These are phyloP conservation scores for Suhomyces kilbournensis DNA, from an alignment of 805 yeast species.

Conservation along the genomic window DNA sequence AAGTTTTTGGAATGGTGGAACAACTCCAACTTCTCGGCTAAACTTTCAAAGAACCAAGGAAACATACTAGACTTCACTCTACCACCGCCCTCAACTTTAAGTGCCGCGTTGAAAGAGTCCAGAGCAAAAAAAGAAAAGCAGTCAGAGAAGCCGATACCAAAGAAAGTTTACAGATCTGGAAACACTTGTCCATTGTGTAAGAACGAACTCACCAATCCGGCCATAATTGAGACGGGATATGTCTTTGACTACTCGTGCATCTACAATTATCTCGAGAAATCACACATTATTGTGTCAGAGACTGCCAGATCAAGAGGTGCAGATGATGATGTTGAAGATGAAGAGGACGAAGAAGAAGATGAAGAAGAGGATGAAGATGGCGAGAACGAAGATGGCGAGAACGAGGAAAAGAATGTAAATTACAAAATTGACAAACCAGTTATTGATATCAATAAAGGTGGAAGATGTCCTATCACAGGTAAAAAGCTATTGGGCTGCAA, in stretches of 20 bases:
- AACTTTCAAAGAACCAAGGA: slow-evolving; percentile 48
- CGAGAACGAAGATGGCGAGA: slow-evolving; percentile 8
- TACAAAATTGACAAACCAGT: slow-evolving; percentile 1
- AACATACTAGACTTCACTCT: slow-evolving; percentile 46
- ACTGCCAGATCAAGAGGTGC: slow-evolving; percentile 13
- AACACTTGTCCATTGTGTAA: slow-evolving; percentile 68
- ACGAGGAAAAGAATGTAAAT: background rate
- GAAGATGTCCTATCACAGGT: slow-evolving; percentile 83
- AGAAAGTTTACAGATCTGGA: slow-evolving; percentile 26
- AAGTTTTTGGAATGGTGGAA: slow-evolving; percentile 95
- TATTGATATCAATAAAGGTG: slow-evolving; percentile 48
- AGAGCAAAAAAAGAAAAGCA: background rate
- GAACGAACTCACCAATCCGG: slow-evolving; percentile 66
- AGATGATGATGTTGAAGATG: slow-evolving; percentile 16
- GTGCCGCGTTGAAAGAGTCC: slow-evolving; percentile 9
- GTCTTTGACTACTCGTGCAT: slow-evolving; percentile 90
- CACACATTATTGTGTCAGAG: slow-evolving; percentile 31
- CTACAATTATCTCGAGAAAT: slow-evolving; percentile 54
- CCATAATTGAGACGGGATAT: slow-evolving; percentile 86
- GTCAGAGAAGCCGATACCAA: slow-evolving; percentile 5
- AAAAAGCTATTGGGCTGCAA: slow-evolving; percentile 67
- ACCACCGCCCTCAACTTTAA: slow-evolving; percentile 44
- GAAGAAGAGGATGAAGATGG: slow-evolving; percentile 9
- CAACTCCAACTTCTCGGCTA: slow-evolving; percentile 65
- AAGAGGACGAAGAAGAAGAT: slow-evolving; percentile 10